Conservation (phyloP, 2,329 filamentous ascomycete species). For the Capronia coronata region DNA sequence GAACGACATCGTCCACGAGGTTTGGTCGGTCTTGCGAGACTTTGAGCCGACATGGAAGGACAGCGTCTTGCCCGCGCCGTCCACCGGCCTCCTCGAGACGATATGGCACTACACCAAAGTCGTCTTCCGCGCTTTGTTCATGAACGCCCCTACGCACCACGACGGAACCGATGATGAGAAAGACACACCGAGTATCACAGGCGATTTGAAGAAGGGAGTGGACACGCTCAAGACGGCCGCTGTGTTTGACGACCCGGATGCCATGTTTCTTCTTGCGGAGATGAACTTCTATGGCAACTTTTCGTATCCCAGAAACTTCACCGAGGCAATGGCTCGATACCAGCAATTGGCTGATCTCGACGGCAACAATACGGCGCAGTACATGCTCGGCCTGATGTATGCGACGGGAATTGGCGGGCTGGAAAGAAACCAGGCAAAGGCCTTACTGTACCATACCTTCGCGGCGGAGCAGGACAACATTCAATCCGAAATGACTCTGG, state of each 20-base stretch:
- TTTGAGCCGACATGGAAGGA: conserved; percentile 27
- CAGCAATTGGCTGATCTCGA: conserved; percentile 65
- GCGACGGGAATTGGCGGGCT: conserved; percentile 85
- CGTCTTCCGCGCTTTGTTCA: conserved; percentile 57
- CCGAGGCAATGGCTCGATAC: conserved; percentile 74
- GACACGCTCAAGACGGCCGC: conserved; percentile 55
- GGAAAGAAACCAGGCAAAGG: conserved; percentile 79
- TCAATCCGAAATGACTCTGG: conserved; percentile 87
- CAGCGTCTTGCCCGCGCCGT: conserved; percentile 36
- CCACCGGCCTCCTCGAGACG: conserved; percentile 53
- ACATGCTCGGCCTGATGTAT: conserved; percentile 94
- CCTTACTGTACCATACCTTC: conserved; percentile 89
- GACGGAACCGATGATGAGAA: conserved; percentile 25
- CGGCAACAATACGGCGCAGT: conserved; percentile 86
- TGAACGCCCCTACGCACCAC: conserved; percentile 53
- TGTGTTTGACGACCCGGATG: conserved; percentile 58
- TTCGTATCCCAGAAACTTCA: conserved; percentile 75
- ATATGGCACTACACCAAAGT: conserved; percentile 57
- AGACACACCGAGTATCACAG: conserved; percentile 37
- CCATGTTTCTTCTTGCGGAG: conserved; percentile 81
- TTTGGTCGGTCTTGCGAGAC: conserved; percentile 26
- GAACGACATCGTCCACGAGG: conserved; percentile 25
- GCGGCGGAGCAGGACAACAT: conserved; percentile 78
- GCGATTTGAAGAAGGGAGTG: conserved; percentile 52
- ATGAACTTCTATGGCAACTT: conserved; percentile 97